Evolutionary conservation across 257 asterid genomes (phyloP), one percentile per base, ranked within the genome.

Genomic region (Solanum peruvianum): DNA sequence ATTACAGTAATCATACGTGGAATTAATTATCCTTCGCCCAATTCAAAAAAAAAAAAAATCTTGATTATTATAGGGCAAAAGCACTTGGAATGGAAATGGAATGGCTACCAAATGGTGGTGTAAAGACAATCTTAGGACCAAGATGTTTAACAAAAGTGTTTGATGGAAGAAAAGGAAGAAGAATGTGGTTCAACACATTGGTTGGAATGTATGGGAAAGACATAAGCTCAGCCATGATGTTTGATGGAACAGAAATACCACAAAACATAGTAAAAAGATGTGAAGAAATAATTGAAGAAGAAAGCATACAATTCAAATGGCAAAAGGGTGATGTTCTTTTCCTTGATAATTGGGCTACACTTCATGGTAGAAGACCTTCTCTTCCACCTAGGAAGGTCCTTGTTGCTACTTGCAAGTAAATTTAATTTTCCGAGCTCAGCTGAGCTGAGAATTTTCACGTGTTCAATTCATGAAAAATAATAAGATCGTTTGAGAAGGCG

Each of bases 241-340:
- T 98, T 0, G 98, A 95, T 83, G 98, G 98, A 21, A 88, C 91
- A 2, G 95, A 93, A 87, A 93, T 95, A 84, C 95, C 96, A 0
- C 75, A 37, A 23, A 4, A 91, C 11, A 75, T 94, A 1, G 98
- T 93, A 84, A 94, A 92, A 91, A 92, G 96, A 78, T 93, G 98
- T 87, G 98, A 70, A 71, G 95, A 95, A 90, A 95, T 95, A 21
- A 94, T 95, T 67, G 98, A 94, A 87, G 98, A 95, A 86, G 98
- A 95, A 84, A 95, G 98, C 90, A 95, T 95, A 44, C 98, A 95
- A 52, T 95, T 94, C 95, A 95, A 92, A 88, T 95, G 98, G 98
- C 90, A 93, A 69, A 95, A 93, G 88, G 96, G 97, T 1, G 98
- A 95, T 87, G 93, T 94, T 14, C 91, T 95, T 45, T 94, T 95